Percentiles rank a stretch among this genome's conserved stretches.
Evolutionary conservation across 192 early-diverging fungal species (phyloP).

Genomic region (Linderina pennispora): DNA sequence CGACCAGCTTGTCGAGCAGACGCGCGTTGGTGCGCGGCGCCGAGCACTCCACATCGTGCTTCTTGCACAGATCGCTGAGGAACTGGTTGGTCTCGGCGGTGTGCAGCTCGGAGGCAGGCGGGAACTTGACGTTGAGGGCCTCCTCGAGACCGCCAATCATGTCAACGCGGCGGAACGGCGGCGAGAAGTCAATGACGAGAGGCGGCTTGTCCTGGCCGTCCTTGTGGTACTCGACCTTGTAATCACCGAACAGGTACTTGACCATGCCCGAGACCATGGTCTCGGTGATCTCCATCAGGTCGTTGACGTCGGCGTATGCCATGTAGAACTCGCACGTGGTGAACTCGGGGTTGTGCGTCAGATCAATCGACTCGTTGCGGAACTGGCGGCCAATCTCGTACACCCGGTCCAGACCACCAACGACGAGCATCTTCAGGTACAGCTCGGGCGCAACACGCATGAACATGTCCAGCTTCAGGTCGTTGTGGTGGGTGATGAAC

Average conservation of each 20-base stretch:
- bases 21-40: slow-evolving; percentile 90
- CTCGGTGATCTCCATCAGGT: slow-evolving; percentile 96
- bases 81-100: slow-evolving; percentile 81
- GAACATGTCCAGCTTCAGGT: slow-evolving; percentile 96
- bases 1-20: slow-evolving; percentile 92
- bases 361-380: slow-evolving; percentile 97
- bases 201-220: slow-evolving; percentile 71
- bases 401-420: slow-evolving; percentile 96
- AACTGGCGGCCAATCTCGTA: slow-evolving; percentile 99
- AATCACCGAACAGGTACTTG: slow-evolving; percentile 81
- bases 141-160: slow-evolving; percentile 94
- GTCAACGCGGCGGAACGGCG: slow-evolving; percentile 89
- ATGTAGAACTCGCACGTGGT: slow-evolving; percentile 99
- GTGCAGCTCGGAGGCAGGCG: slow-evolving; percentile 74
- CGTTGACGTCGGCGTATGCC: slow-evolving; percentile 98
- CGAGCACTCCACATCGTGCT: slow-evolving; percentile 92
- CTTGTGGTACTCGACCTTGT: slow-evolving; percentile 94
- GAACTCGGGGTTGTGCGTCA: slow-evolving; percentile 99
- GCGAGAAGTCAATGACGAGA: slow-evolving; percentile 90
- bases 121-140: slow-evolving; percentile 87
- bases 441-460: slow-evolving; percentile 99
- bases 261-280: slow-evolving; percentile 85
- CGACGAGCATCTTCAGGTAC: slow-evolving; percentile 96
- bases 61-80: slow-evolving; percentile 86
- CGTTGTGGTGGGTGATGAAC: slow-evolving; percentile 99